Base-by-base conservation (phyloP, 352 stramenopile genomes). In the Phytophthora sansomeana region DNA sequence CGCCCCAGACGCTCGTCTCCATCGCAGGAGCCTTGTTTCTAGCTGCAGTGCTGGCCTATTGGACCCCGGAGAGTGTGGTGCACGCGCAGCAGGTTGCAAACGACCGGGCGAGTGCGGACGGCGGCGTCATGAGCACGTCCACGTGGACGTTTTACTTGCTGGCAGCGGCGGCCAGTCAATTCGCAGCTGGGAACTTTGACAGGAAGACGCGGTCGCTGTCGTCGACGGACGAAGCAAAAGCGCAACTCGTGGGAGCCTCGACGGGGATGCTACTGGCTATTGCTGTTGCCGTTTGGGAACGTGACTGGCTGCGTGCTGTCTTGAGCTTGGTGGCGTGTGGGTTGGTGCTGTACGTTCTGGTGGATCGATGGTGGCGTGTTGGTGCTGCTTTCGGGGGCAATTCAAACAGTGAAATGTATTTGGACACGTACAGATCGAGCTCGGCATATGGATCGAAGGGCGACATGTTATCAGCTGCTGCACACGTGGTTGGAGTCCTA, bases 261-360 rank as follows among this genome's bases (percentile, higher is more conserved):
- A 85, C 69, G 6, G 80, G 80, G 19, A 72, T 87, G 10, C 0
- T 78, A 2, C 43, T 85, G 42, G 83, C 75, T 33, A 47, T 87
- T 17, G 26, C 75, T 14, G 63, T 80, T 19, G 72, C 69, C 26
- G 58, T 74, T 13, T 75, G 74, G 61, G 71, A 90, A 42, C 68
- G 76, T 5, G 68, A 82, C 44, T 90, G 77, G 80, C 61, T 91
- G n/a, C 77, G 77, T 21, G 83, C 75, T 19, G 50, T 54, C 10
- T 63, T 82, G 1, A 79, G 81, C 26, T 44, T 72, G 4, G 24
- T 74, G 10, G 77, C 80, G 0, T 76, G 78, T 30, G 51, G 78
- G 7, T 63, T 86, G 7, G 82, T 91, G 9, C 57, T 91, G n/a
- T 84, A 80, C 49, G 72, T 81, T 26, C 70, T 83, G 42, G 65